Base-by-base conservation (phyloP, 225 moss, liverwort and hornwort genomes). In the Ulota crispa region DNA sequence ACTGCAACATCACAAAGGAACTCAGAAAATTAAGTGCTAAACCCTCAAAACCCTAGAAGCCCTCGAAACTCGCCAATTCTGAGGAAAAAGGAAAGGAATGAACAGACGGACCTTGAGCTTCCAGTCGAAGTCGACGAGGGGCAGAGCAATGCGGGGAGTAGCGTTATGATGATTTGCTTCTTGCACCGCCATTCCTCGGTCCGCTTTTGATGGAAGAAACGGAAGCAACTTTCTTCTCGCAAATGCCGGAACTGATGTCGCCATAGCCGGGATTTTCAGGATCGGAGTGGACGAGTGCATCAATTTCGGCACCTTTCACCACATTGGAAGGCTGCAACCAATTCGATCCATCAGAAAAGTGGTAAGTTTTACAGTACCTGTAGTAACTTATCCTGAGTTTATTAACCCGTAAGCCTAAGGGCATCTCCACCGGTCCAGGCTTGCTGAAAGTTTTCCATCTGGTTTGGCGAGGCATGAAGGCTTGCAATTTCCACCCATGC, bases 111-210 rank as follows among this genome's bases (percentile, higher is more conserved):
- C 87, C 87, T 85, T 82, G 0, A 82, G 82, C 79, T 87, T 87
- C 87, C 87, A 87, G 65, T 87, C 84, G 78, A 85, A 87, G 71
- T 87, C 84, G 81, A 76, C 32, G 39, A 87, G 79, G 32, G 79
- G 75, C 75, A 75, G 71, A 13, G 78, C 18, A 53, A 85, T 71
- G 54, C 84, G 74, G 7, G 83, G 83, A 78, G 21, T 64, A 15
- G 81, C 67, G 43, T 68, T 36, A 59, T 24, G 21, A 64, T 39
- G 64, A 74, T 37, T 27, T 37, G 56, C 20, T 64, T 68, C 63
- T 47, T 63, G 66, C 77, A 27, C 73, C 84, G 87, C 87, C 81
- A 87, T 87, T 7, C 69, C n/a, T 39, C 55, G 83, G 39, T 74
- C 73, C 62, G 21, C 67, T 54, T 30, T 47, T 43, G 45, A 20